Evolutionary conservation across 768 basidiomycete genomes (phyloP), one percentile per base, ranked within the genome.

Genomic region (Mycena albidolilacea): DNA sequence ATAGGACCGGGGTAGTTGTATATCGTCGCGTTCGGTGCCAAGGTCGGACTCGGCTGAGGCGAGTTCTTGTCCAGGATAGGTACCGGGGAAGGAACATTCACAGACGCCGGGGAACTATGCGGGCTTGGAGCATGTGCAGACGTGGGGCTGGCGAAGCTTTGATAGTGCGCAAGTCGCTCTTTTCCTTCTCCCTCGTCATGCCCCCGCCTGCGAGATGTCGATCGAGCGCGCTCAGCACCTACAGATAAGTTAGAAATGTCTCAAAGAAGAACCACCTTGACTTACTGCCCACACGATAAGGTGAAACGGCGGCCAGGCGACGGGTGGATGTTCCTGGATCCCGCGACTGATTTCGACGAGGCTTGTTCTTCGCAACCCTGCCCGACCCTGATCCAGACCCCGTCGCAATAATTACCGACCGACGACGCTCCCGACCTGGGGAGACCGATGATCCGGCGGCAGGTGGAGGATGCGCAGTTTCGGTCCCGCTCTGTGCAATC

Each of bases 51-150:
- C 14, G 86, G 83, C 73, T 93, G 91, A 70, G 85, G 84, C 2
- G 85, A 80, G 35, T 86, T 75, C 65, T 72, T 81, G 67, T 90
- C 90, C 50, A 85, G 77, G 14, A 83, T 83, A 30, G 90, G 83
- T 79, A 88, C 89, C 7, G 93, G 93, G 4, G 93, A 95, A 4
- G 93, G 92, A 37, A 92, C 82, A 80, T 91, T 91, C 15, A 85
- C 89, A 14, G 93, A 95, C 3, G 90, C 89, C 1, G 93, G 93
- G 15, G 93, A 95, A 78, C 93, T 92, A 76, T 93, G 93, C 9
- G 90, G 86, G 78, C 92, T 94, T 11, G 87, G 82, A 30, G 86
- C 79, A 35, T 82, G 82, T 17, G 83, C 78, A 35, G 86, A 82
- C 7, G 85, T 85, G 11, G 91, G 90, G 69, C 88, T 89, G 5